These are phyloP conservation scores for Spergularia marina DNA, from an alignment of 148 eudicot genomes.

Conservation along the genomic window DNA sequence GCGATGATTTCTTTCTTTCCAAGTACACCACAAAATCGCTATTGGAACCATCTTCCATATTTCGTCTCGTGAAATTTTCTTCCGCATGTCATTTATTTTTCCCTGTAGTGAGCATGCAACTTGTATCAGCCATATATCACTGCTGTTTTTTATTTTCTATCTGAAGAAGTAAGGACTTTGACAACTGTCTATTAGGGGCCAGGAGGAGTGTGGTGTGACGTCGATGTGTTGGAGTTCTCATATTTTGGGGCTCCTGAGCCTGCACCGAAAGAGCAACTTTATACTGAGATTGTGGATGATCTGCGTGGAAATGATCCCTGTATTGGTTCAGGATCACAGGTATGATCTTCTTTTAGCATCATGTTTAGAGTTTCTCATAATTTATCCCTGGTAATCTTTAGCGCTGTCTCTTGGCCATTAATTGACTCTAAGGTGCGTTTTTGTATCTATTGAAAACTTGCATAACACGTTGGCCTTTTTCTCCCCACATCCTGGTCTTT, in stretches of 20 bases:
- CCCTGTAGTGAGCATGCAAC: not conserved
- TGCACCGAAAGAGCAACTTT: conserved; percentile 88
- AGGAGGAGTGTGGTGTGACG: conserved; percentile 98
- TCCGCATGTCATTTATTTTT: not conserved
- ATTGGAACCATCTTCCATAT: no score
- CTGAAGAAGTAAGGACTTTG: conserved; percentile 15
- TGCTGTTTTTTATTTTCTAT: not conserved
- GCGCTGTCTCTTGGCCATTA: not conserved
- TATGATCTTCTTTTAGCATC: conserved; percentile 23
- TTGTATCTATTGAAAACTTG: not conserved
- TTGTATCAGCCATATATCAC: not conserved
- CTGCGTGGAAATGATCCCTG: conserved; percentile 90
- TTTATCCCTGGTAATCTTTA: not conserved
- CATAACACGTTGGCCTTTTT: not conserved
- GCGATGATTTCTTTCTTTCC: no score
- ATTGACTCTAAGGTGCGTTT: not conserved
- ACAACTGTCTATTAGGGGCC: conserved; percentile 63
- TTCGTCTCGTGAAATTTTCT: not conserved
- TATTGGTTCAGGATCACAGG: conserved; percentile 99
- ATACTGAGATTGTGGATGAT: conserved; percentile 96
- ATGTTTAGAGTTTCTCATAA: not conserved
- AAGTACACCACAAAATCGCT: no score
- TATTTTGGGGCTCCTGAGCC: conserved; percentile 99
- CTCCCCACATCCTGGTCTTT: no score
- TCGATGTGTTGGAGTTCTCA: conserved; percentile 93